Base-by-base conservation (phyloP, 2,329 filamentous ascomycete species). In the Coniochaeta ligniaria region DNA sequence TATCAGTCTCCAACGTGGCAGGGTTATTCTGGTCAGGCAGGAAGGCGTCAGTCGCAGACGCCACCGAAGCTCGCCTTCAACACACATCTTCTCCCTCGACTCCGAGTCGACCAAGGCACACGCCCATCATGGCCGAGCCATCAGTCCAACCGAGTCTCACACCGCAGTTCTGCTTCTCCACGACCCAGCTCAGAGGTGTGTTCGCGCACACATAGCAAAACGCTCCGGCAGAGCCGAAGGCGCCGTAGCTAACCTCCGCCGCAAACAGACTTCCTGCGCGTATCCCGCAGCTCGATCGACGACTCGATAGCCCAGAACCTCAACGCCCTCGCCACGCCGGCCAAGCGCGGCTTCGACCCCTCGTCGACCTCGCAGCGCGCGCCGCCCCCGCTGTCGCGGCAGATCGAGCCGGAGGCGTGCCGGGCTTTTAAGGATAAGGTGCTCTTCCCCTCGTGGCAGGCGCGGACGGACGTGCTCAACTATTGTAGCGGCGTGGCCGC, bases 291-390 rank as follows among this genome's bases (percentile, higher is more conserved):
- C 59, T 85, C 90, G 56, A 88, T 97, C 69, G 95, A 99, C 75
- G 95, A 99, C 75, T 92, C 90, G 52, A 98, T 99, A 70, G 86
- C 87, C 0, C 93, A 96, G 70, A 94, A 96, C 69, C 85, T 99
- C 63, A 98, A 98, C 78, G 91, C 92, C 1, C 83, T 98, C 41
- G 78, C 91, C 52, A 93, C 89, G 0, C 94, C 94, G 0, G 82
- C 90, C 14, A 78, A 80, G 52, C 75, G 76, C 43, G 85, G 86
- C 17, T 98, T 96, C 75, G 89, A 96, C 71, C 90, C 94, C 1
- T 77, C 82, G 0, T 93, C 91, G 1, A 96, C 92, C 1, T 83
- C 87, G 0, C 77, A 82, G 16, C 84, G 88, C 58, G 78, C 80
- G 26, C 78, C 83, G 1, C 76, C 80, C 45, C 75, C 83, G 0